Percentiles rank a stretch among this genome's conserved stretches.
Evolutionary conservation across 2,329 filamentous ascomycete species (phyloP).

Genomic region (Helicocarpus griseus): DNA sequence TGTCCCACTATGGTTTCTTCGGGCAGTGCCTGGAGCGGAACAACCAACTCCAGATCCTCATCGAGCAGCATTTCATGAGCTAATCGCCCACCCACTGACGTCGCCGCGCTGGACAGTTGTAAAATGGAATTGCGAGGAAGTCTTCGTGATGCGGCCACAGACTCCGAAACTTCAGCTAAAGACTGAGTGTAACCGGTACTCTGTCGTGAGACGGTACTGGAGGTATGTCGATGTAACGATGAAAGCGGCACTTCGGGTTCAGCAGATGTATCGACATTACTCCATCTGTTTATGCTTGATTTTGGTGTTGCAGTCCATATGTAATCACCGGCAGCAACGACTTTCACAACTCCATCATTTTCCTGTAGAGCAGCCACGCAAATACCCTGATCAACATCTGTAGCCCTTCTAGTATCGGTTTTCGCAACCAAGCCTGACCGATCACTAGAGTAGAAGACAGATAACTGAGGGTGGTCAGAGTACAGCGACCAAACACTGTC

Average conservation of each 20-base stretch:
- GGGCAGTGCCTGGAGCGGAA: conserved; percentile 59
- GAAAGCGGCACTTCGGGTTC: conserved; percentile 48
- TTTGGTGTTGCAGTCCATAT: conserved; percentile 86
- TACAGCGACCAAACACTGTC: conserved; percentile 95
- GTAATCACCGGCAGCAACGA: conserved; percentile 57
- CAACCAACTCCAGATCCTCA: conserved; percentile 39
- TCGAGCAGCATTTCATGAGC: conserved; percentile 31
- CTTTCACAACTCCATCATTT: conserved; percentile 58
- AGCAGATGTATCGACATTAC: conserved; percentile 68
- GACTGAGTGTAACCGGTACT: conserved; percentile 22
- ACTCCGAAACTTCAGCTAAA: conserved; percentile 22
- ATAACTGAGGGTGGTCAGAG: conserved; percentile 74
- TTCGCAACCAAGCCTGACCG: conserved; percentile 90
- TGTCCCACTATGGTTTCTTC: conserved; percentile 87
- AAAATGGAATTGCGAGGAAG: conserved; percentile 72
- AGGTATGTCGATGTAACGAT: conserved; percentile 48
- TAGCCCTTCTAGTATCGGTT: conserved; percentile 71
- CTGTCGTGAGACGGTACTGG: conserved; percentile 30
- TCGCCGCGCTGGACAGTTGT: conserved; percentile 72
- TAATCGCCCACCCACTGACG: conserved; percentile 32
- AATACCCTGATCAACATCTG: conserved; percentile 75
- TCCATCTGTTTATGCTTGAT: conserved; percentile 88
- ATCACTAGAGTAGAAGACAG: conserved; percentile 90
- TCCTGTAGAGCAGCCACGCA: conserved; percentile 89
- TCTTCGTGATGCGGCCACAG: conserved; percentile 37